Evolutionary conservation across 2,329 filamentous ascomycete genomes (phyloP).

Genomic region (Metarhizium album): DNA sequence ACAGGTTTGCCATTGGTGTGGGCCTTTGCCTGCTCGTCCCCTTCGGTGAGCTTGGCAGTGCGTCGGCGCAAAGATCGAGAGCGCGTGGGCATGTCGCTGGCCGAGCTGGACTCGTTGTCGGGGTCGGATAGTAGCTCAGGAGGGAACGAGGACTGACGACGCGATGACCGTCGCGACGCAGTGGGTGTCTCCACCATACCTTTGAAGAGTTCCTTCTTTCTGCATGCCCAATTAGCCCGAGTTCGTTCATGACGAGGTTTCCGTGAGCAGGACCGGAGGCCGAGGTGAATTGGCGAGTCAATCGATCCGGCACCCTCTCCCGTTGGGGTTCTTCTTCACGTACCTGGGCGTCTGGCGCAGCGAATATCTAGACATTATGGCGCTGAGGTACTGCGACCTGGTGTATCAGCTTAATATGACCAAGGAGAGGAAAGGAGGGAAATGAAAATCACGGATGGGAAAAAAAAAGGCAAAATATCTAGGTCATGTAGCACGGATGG

Average conservation of each 20-base stretch:
- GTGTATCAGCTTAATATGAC: not conserved
- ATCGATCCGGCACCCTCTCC: not conserved
- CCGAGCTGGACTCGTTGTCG: constrained; percentile 39
- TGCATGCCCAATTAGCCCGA: constrained; percentile 16
- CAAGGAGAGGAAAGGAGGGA: not conserved
- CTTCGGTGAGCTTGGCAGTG: constrained; percentile 36
- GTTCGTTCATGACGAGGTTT: not conserved
- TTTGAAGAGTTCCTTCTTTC: constrained; percentile 51
- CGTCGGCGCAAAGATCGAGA: constrained; percentile 32
- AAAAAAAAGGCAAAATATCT: not conserved
- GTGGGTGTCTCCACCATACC: constrained; percentile 49
- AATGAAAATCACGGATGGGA: too few species aligned
- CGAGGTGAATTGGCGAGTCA: not conserved
- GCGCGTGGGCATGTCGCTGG: constrained; percentile 29
- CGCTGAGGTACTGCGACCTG: not conserved
- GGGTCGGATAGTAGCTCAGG: constrained; percentile 31
- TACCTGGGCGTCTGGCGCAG: constrained; percentile 21
- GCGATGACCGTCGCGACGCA: constrained; percentile 28
- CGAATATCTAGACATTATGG: constrained; percentile 19
- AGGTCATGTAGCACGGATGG: not conserved
- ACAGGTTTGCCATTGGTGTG: constrained; percentile 22
- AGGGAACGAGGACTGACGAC: constrained; percentile 39
- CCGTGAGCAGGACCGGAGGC: not conserved
- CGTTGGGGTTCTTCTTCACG: not conserved
- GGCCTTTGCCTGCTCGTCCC: constrained; percentile 26